Base-by-base conservation (phyloP, 2,329 filamentous ascomycete genomes). In the Ophiocordyceps unilateralis region DNA sequence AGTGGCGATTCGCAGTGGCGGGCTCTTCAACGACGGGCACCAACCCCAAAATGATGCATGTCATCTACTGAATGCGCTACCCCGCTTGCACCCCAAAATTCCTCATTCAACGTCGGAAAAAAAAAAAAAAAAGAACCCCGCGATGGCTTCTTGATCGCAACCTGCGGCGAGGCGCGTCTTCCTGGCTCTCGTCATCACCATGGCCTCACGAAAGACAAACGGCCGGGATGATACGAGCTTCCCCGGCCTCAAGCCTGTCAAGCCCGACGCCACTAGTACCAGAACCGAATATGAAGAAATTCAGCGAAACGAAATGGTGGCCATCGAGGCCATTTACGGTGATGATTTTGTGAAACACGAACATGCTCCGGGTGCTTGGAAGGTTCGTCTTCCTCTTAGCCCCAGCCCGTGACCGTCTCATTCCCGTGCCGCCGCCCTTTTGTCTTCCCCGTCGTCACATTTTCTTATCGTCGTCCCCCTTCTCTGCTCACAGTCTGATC, bases 261-360 rank as follows among this genome's bases (percentile, higher is more conserved):
- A 62, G 51, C 57, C 63, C 46, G 58, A 66, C 45, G 52, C 62
- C 40, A 55, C 57, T 38, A n/a, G n/a, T n/a, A 55, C 62, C 41
- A 73, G 66, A 51, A 71, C 72, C 15, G 67, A 87, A 55, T 93
- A 95, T 64, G 76, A 79, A 49, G 82, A 93, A 62, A 77, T 83
- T 28, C 91, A 96, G 63, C 71, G 82, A 54, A 83, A 94, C 57
- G 91, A 96, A 64, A 70, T 93, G 45, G 75, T 91, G 57, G 89
- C 79, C 39, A 69, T 96, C 46, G 73, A 82, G 53, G 83, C 89
- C 37, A 93, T 96, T 41, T 96, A 91, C 56, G 81, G 80, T 50
- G 85, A 93, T 46, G 88, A 95, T 56, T 95, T 86, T 55, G 70
- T 81, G 51, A 77, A 81, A 57, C 74, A 86, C 53, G 75, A 81